Conservation (phyloP, 202 grass and related monocot genomes). For the Brachypodium distachyon region DNA sequence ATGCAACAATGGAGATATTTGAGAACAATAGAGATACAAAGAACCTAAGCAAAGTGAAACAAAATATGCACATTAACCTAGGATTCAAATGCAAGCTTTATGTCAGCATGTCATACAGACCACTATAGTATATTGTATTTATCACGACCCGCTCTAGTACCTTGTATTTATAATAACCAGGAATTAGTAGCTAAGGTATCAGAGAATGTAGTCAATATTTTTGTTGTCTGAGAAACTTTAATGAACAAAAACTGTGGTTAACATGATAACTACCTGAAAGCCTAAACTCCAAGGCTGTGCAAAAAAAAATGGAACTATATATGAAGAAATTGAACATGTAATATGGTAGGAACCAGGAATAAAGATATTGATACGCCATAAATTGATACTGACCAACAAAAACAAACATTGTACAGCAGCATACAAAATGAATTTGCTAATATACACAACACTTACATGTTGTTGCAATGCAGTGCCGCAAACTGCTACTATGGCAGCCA, state of each 20-base stretch:
- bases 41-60: neutral
- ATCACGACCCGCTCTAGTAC: neutral
- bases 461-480: slow-evolving; percentile 62
- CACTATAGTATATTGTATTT: neutral
- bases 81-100: neutral
- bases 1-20: neutral
- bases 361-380: neutral
- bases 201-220: neutral
- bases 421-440: neutral
- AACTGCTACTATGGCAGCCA: slow-evolving; percentile 44
- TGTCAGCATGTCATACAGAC: neutral
- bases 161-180: neutral
- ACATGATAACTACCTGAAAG: neutral
- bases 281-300: neutral
- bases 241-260: neutral
- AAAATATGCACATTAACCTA: neutral
- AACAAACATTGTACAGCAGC: neutral
- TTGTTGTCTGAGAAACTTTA: neutral
- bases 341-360: neutral
- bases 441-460: slow-evolving; percentile 42
- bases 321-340: neutral
- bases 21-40: neutral
- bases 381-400: neutral
- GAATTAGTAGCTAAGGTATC: neutral
- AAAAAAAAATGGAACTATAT: neutral